Evolutionary conservation across 371 early-diverging fungal species (phyloP), one percentile per base, ranked within the genome.

Genomic region (Mortierella sp.): DNA sequence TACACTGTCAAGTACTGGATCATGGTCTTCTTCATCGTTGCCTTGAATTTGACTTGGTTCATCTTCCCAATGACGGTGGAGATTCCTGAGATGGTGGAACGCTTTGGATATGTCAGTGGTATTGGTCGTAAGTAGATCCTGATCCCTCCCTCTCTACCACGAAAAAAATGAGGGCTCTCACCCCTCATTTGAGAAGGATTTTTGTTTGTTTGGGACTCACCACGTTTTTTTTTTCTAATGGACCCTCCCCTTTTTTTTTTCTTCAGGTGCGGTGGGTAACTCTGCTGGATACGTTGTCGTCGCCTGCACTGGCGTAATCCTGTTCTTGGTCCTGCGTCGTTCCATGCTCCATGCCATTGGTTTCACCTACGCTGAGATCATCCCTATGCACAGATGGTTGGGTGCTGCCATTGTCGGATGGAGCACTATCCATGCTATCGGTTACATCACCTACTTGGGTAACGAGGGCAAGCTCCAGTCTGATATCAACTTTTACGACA

Each of bases 261-360:
- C n/a, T n/a, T n/a, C n/a, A 67, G 64, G 60, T 28, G 24, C 45
- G 38, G n/a, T 64, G 34, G 76, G 65, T 26, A 58, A 68, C 27
- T 47, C 68, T 27, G 48, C 54, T 46, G 76, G 69, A 4, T 74
- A 74, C 52, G n/a, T 55, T 23, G 58, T 64, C 23, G 64, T 74
- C 23, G 69, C 65, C n/a, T 60, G 61, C 58, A 51, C 61, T 24
- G 76, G 76, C 1, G 57, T 68, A 61, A 64, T 74, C 34, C 42
- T 74, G 54, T 74, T 74, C 58, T 31, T 74, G 13, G 76, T 74
- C 45, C 69, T 74, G 24, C 76, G 76, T 48, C 69, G 76, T 28
- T 74, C 76, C n/a, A 69, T 74, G 68, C 76, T 74, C 54, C 76
- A 74, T 30, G 69, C 76, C 39, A 64, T 74, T 24, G 76, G 76